phyloP scores from a whole-genome alignment of 139 green algal species.

The Spirogloea muscicola region DNA sequence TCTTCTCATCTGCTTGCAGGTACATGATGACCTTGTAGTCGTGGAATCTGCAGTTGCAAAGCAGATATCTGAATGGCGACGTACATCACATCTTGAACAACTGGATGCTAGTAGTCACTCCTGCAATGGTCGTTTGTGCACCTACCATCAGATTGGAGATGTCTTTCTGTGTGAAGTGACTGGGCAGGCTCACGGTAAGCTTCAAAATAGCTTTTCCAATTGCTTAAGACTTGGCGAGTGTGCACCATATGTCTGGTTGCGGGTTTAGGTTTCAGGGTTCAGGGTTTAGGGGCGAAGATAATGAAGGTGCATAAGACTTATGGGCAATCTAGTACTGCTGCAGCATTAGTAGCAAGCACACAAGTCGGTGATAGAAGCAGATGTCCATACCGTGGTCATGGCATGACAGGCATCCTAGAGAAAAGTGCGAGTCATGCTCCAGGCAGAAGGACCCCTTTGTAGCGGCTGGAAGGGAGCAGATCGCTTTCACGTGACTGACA shows the following conservation, averaged over 20 bases:
- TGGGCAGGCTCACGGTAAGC: slow-evolving; percentile 26
- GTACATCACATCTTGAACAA: not conserved
- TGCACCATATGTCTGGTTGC: not conserved
- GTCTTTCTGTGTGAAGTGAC: slow-evolving; percentile 45
- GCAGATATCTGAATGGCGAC: slow-evolving; percentile 30
- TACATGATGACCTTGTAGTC: slow-evolving; percentile 27
- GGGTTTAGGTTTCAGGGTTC: not conserved
- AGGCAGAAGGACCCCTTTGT: not conserved
- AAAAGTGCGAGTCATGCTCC: no score
- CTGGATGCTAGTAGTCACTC: not conserved
- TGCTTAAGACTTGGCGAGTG: not conserved
- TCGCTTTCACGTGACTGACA: not conserved
- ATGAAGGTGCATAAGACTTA: not conserved
- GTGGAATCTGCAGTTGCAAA: slow-evolving; percentile 24
- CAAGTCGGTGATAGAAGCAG: not conserved
- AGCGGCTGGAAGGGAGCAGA: not conserved
- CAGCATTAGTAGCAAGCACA: not conserved
- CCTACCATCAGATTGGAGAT: slow-evolving; percentile 38
- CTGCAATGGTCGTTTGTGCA: slow-evolving; percentile 20
- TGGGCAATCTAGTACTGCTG: not conserved
- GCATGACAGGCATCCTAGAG: not conserved
- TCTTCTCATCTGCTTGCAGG: no score
- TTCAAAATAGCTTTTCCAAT: not conserved
- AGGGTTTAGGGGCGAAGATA: not conserved
- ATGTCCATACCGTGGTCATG: not conserved